These are phyloP conservation scores for Skeletonema potamos DNA, from an alignment of 108 stramenopile species.

Conservation along the genomic window DNA sequence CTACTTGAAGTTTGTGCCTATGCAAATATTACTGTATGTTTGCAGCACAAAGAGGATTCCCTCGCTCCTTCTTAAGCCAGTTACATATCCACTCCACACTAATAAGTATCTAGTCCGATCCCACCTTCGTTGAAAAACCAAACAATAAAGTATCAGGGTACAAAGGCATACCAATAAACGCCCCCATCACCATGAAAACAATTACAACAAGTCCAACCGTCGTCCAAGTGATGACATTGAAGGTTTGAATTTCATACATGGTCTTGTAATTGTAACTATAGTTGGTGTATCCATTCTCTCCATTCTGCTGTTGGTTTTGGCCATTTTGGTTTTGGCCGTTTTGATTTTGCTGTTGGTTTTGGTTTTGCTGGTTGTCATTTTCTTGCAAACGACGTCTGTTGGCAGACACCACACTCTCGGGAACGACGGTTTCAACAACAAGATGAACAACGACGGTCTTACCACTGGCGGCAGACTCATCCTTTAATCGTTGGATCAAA, in stretches of 20 bases:
- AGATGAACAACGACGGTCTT: conserved; percentile 75
- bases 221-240: conserved; percentile 88
- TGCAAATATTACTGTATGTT: background rate
- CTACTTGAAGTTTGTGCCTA: background rate
- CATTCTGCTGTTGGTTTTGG: conserved; percentile 21
- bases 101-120: conserved; percentile 41
- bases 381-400: conserved; percentile 62
- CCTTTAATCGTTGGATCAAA: conserved; percentile 50
- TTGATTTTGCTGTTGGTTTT: background rate
- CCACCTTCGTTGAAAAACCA: conserved; percentile 77
- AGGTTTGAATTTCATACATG: conserved; percentile 90
- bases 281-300: conserved; percentile 34
- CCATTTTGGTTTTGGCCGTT: background rate
- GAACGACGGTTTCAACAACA: conserved; percentile 54
- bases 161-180: conserved; percentile 81
- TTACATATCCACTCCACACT: background rate
- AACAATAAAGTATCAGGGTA: conserved; percentile 82
- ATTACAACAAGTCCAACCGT: conserved; percentile 63
- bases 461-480: conserved; percentile 27
- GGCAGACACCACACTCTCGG: conserved; percentile 6
- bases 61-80: background rate
- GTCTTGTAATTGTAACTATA: conserved; percentile 78
- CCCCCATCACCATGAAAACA: conserved; percentile 60
- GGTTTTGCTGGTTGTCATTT: conserved; percentile 4
- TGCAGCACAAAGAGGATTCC: background rate